Evolutionary conservation across 2,329 filamentous ascomycete species (phyloP), one percentile per base, ranked within the genome.

Genomic region (Cercospora nicotianae): DNA sequence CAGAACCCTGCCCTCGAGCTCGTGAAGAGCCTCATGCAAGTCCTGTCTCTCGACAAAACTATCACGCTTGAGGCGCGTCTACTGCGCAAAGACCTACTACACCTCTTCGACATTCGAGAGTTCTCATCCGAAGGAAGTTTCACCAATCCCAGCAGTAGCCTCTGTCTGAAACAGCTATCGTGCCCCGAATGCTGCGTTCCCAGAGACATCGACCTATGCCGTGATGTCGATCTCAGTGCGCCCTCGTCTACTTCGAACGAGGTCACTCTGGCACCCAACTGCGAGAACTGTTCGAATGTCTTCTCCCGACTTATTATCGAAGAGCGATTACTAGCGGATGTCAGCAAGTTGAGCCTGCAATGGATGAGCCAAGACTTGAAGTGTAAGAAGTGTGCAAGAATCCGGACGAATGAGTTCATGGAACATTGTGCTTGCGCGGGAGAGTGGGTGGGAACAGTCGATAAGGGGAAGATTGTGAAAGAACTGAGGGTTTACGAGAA

Each of bases 391-490:
- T 89, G 87, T 74, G 79, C 79, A 51, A 75, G 81, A 3, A 80
- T 97, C 45, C 84, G 93, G 76, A 85, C 92, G 48, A 98, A 97
- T 78, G 94, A 97, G 76, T 96, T 98, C 75, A 93, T 95, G 89
- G 94, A 97, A 79, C 94, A 98, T 80, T 99, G 96, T 80, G 91
- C 90, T 10, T 99, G 95, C 83, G 92, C 92, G 69, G 95, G 95
- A 3, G 86, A 87, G 67, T 99, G 95, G 95, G 86, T 85, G 18
- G 88, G 88, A 72, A 92, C 89, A 20, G 84, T 94, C 68, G 86
- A 89, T 72, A 84, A 86, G 71, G 87, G 86, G 31, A 91, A 91
- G 30, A 82, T 94, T 28, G 80, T 87, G 75, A 87, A 83, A 77
- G 86, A 83, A 77, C 74, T 98, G 75, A 84, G 79, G 51, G 90